phyloP scores from a whole-genome alignment of 208 protist species.

The Trypanosoma melophagium region DNA sequence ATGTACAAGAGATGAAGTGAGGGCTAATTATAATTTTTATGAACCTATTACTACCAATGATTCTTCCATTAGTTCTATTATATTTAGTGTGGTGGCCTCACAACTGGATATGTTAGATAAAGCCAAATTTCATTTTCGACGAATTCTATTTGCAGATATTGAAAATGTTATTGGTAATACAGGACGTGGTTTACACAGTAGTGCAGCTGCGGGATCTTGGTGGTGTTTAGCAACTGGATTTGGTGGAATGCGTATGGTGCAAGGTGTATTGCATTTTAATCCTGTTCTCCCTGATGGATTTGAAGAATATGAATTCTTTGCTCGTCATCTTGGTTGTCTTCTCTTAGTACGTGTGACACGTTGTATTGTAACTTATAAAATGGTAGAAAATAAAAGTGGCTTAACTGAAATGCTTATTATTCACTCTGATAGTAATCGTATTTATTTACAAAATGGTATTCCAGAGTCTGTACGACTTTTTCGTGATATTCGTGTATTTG shows the following conservation, averaged over 20 bases:
- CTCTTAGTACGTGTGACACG: slow-evolving; percentile 66
- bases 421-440: slow-evolving; percentile 64
- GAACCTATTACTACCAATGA: slow-evolving; percentile 82
- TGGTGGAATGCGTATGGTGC: slow-evolving; percentile 72
- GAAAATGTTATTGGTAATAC: slow-evolving; percentile 76
- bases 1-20: slow-evolving; percentile 79
- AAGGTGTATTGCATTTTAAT: slow-evolving; percentile 83
- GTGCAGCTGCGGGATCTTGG: slow-evolving; percentile 80
- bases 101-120: slow-evolving; percentile 62
- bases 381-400: slow-evolving; percentile 42
- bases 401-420: slow-evolving; percentile 66
- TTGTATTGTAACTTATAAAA: slow-evolving; percentile 73
- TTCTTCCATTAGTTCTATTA: slow-evolving; percentile 63
- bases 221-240: slow-evolving; percentile 75
- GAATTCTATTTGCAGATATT: slow-evolving; percentile 67
- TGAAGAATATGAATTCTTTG: slow-evolving; percentile 77
- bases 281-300: slow-evolving; percentile 71
- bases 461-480: slow-evolving; percentile 74
- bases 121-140: slow-evolving; percentile 55
- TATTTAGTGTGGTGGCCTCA: slow-evolving; percentile 78
- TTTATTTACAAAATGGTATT: slow-evolving; percentile 50
- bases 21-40: slow-evolving; percentile 86
- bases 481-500: slow-evolving; percentile 70
- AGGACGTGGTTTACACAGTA: slow-evolving; percentile 73
- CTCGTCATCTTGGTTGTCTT: slow-evolving; percentile 72